A percentile compares a stretch with the other conserved stretches of the same genome.
These are phyloP conservation scores for Arthrobotrys entomopaga DNA, from an alignment of 2,329 filamentous ascomycete species.

Conservation along the genomic window DNA sequence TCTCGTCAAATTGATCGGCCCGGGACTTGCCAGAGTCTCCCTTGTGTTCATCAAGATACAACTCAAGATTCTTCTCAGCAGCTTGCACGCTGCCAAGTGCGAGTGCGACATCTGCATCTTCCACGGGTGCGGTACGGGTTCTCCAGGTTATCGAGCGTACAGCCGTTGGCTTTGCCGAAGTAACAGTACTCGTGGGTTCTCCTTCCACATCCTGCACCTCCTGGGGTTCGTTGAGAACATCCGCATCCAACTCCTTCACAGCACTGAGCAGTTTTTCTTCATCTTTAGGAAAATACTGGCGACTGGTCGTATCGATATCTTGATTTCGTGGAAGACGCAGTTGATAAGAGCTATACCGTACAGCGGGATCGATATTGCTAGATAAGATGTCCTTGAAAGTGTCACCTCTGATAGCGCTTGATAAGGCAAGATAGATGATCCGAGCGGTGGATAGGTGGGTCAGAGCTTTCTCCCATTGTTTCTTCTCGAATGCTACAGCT, in stretches of 20 bases:
- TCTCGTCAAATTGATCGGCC: conserved; percentile 87
- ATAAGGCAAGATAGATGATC: conserved; percentile 82
- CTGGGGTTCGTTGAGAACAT: conserved; percentile 69
- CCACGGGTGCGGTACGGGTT: conserved; percentile 82
- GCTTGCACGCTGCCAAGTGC: conserved; percentile 76
- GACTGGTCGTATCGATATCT: conserved; percentile 80
- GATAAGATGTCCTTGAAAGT: conserved; percentile 85
- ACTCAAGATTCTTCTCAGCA: conserved; percentile 64
- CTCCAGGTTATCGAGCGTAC: conserved; percentile 77
- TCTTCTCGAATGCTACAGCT: conserved; percentile 84
- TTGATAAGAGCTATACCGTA: conserved; percentile 94
- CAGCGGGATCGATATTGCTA: conserved; percentile 88
- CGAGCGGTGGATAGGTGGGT: conserved; percentile 78
- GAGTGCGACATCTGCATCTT: conserved; percentile 90
- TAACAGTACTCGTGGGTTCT: conserved; percentile 63
- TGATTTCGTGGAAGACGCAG: conserved; percentile 85
- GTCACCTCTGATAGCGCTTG: conserved; percentile 75
- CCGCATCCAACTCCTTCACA: conserved; percentile 76
- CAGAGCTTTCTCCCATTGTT: conserved; percentile 82
- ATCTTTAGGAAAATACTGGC: conserved; percentile 75
- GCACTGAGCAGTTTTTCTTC: conserved; percentile 71
- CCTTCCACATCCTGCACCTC: conserved; percentile 66
- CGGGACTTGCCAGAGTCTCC: conserved; percentile 68
- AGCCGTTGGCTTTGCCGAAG: conserved; percentile 69
- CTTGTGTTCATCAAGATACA: conserved; percentile 55